phyloP scores from a whole-genome alignment of 495 filamentous ascomycete genomes.

The Penicillium simplicissimum region DNA sequence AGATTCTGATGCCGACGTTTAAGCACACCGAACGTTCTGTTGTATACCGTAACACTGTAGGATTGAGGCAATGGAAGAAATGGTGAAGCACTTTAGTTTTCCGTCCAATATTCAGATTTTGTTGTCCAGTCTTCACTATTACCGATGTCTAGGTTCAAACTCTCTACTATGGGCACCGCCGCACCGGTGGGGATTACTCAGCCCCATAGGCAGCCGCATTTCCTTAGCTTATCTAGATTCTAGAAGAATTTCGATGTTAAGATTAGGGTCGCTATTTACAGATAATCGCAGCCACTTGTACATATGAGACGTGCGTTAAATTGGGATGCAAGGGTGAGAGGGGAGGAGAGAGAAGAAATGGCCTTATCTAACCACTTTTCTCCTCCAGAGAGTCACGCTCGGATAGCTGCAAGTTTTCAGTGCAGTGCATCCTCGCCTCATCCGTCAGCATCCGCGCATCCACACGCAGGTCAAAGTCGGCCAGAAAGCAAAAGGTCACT shows the following conservation, averaged over 20 bases:
- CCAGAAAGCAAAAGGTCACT: slow-evolving; percentile 87
- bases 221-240: slow-evolving; percentile 1
- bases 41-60: not conserved
- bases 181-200: slow-evolving; percentile 18
- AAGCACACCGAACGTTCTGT: not conserved
- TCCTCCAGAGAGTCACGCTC: not conserved
- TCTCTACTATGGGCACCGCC: no score
- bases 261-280: not conserved
- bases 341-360: not conserved
- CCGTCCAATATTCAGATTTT: not conserved
- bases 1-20: slow-evolving; percentile 5
- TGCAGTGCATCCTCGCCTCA: slow-evolving; percentile 23
- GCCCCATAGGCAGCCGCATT: slow-evolving; percentile 21
- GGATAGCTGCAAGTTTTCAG: not conserved
- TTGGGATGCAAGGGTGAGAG: not conserved
- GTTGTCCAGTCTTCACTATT: not conserved
- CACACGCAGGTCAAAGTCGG: slow-evolving; percentile 77
- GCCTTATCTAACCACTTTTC: not conserved
- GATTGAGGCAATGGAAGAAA: not conserved
- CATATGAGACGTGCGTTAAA: not conserved
- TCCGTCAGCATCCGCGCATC: slow-evolving; percentile 59
- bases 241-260: not conserved
- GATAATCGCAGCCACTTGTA: not conserved
- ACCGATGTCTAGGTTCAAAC: not conserved
- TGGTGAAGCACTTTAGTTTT: no score